Percentiles rank a stretch among this genome's conserved stretches.
phyloP scores from a whole-genome alignment of 139 green algal species.

The Yamagishiella unicocca region DNA sequence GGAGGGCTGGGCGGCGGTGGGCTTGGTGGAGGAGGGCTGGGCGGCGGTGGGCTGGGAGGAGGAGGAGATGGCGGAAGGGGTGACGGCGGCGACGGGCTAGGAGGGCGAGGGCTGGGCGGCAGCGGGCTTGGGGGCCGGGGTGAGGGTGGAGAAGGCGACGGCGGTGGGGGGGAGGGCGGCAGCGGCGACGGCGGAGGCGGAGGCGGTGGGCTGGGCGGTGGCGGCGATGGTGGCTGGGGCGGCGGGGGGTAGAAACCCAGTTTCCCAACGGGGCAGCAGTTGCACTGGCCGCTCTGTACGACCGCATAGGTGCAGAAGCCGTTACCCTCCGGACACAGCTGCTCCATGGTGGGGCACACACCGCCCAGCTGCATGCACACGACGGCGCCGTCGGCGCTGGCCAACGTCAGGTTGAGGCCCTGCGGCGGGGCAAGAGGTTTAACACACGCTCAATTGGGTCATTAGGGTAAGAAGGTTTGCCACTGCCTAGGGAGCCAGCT shows the following conservation, averaged over 20 bases:
- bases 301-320: constrained; percentile 43
- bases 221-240: constrained; percentile 5
- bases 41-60: neutral
- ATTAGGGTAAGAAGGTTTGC: too few species aligned
- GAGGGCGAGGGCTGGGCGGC: neutral
- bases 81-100: neutral
- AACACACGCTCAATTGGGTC: too few species aligned
- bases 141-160: neutral
- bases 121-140: neutral
- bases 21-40: neutral
- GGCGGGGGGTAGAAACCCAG: constrained; percentile 42
- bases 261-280: constrained; percentile 48
- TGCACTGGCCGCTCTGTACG: constrained; percentile 36
- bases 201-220: neutral
- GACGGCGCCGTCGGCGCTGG: constrained; percentile 24
- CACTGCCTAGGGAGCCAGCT: too few species aligned
- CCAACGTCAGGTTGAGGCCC: constrained; percentile 48
- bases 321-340: constrained; percentile 34
- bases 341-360: constrained; percentile 6
- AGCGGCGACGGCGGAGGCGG: constrained; percentile 15
- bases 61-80: neutral
- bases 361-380: constrained; percentile 44
- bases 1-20: neutral
- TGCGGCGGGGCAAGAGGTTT: neutral
- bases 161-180: neutral